Base-by-base conservation (phyloP, 2,329 filamentous ascomycete species). In the Fusarium veterinarium region DNA sequence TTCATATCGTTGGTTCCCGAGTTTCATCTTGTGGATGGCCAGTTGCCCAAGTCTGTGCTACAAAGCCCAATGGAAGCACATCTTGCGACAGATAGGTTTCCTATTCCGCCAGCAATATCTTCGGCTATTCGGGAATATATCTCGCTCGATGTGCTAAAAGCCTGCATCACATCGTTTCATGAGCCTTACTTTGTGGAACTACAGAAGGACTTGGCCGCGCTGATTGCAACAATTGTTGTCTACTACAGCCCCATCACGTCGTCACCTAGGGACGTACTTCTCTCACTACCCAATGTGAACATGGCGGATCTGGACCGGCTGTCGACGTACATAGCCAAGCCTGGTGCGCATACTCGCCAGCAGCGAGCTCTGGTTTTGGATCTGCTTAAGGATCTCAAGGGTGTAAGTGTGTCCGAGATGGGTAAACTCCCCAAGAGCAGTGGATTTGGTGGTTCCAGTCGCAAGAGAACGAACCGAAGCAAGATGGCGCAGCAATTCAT, bases 131-230 rank as follows among this genome's bases (percentile, higher is more conserved):
- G 95, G 58, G 94, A 97, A 78, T 99, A 95, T 81, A 95, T 98
- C 78, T 94, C 91, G 58, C 91, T 91, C 9, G 93, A 97, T 74
- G 94, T 98, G 5, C 88, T 99, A 55, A 94, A 95, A 83, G 94
- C 95, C 0, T 95, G 93, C 77, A 93, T 98, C 79, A 93, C 92
- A 4, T 97, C 93, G 4, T 90, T 99, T 56, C 93, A 98, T 82
- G 96, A 99, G 75, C 92, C 94, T 0, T 98, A 98, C 81, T 99
- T 98, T 81, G 95, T 98, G 38, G 96, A 99, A 75, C 90, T 97
- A 70, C 96, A 99, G 78, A 95, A 95, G 79, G 95, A 99, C 57
- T 87, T 99, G 28, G 95, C 95, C 1, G 89, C 91, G 28, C 86
- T 98, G 41, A 97, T 99, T 69, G 95, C 95, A 0, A 89, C 91